phyloP scores from a whole-genome alignment of 2,329 filamentous ascomycete species.

The Phialocephala sp. region DNA sequence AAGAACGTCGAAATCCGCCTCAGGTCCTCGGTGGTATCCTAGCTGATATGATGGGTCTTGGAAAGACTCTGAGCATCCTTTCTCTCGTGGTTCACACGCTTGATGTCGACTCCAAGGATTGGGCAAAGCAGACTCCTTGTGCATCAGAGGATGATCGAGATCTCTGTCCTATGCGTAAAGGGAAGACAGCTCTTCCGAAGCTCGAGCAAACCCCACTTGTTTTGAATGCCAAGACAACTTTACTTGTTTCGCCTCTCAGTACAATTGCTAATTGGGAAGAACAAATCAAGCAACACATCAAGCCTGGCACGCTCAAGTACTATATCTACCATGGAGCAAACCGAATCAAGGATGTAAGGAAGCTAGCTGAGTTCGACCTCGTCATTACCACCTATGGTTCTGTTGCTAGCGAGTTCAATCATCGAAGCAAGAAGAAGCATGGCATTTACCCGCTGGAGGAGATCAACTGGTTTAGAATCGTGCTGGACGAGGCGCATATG shows the following conservation, averaged over 20 bases:
- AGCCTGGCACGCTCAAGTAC: constrained; percentile 66
- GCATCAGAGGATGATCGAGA: constrained; percentile 38
- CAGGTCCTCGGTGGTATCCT: constrained; percentile 76
- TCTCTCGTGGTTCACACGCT: constrained; percentile 74
- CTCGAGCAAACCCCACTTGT: constrained; percentile 50
- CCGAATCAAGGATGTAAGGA: constrained; percentile 70
- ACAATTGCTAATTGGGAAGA: constrained; percentile 94
- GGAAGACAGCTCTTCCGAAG: constrained; percentile 39
- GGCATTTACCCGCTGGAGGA: constrained; percentile 71
- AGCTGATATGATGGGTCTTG: constrained; percentile 89
- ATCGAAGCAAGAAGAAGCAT: constrained; percentile 64
- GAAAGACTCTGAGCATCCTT: constrained; percentile 85
- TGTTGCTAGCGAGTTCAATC: constrained; percentile 77
- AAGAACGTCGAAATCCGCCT: constrained; percentile 62
- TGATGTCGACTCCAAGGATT: constrained; percentile 62
- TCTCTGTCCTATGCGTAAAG: constrained; percentile 38
- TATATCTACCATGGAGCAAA: constrained; percentile 88
- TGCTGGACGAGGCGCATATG: constrained; percentile 92
- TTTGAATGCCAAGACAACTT: constrained; percentile 76
- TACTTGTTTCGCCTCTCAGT: constrained; percentile 88
- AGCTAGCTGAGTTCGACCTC: constrained; percentile 77
- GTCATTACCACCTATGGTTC: constrained; percentile 94
- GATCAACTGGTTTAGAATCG: constrained; percentile 91
- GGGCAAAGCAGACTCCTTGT: constrained; percentile 59
- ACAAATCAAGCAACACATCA: constrained; percentile 84